A percentile compares a stretch with the other conserved stretches of the same genome.
These are phyloP conservation scores for Luffa aegyptiaca DNA, from an alignment of 306 rosid genomes.

Conservation along the genomic window DNA sequence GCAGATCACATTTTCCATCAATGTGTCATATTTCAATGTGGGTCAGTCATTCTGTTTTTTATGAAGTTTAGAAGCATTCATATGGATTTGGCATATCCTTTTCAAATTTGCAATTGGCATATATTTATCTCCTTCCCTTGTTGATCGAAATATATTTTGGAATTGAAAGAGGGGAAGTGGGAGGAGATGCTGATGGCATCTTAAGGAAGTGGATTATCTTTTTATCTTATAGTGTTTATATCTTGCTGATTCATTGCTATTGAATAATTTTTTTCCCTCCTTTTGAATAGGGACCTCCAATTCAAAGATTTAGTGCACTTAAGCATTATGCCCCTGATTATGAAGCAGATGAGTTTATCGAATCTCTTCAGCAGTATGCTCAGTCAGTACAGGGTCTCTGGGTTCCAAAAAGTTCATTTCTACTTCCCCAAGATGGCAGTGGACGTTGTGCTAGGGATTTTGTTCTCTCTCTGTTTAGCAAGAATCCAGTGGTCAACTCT, in stretches of 20 bases:
- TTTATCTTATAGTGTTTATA: conserved; percentile 1
- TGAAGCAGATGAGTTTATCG: conserved; percentile 41
- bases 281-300: conserved; percentile 47
- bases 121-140: background rate
- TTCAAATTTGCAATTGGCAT: background rate
- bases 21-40: background rate
- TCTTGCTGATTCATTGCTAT: background rate
- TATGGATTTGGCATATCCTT: background rate
- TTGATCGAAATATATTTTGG: background rate
- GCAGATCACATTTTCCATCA: background rate
- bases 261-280: conserved; percentile 9
- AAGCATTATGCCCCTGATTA: conserved; percentile 69
- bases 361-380: conserved; percentile 54
- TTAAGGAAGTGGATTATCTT: background rate
- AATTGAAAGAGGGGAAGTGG: background rate
- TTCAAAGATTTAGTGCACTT: conserved; percentile 50
- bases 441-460: conserved; percentile 42
- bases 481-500: conserved; percentile 33
- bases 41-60: background rate
- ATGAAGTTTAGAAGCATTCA: background rate
- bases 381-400: conserved; percentile 59
- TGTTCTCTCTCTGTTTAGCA: conserved; percentile 34
- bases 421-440: conserved; percentile 20
- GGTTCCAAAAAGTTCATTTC: conserved; percentile 52
- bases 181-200: background rate